Conservation (phyloP, 768 basidiomycete genomes). For the Boletales sp. region DNA sequence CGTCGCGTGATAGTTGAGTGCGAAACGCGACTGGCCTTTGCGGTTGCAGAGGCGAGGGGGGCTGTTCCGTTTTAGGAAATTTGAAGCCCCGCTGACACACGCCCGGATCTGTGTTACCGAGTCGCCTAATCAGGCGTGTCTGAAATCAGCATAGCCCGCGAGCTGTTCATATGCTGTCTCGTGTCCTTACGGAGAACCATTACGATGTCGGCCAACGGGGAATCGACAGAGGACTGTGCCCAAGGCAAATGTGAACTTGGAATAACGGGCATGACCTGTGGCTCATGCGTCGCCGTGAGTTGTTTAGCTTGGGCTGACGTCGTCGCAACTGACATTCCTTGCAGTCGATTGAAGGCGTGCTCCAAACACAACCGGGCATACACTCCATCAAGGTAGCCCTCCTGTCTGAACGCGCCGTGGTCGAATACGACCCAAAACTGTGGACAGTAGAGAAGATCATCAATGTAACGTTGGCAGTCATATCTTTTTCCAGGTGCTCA, state of each 20-base stretch:
- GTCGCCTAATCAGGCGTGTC: not conserved
- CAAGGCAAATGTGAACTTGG: conserved; percentile 69
- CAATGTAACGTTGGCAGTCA: conserved; percentile 38
- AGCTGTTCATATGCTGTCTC: too few relatives aligned
- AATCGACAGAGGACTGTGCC: conserved; percentile 15
- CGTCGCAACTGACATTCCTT: not conserved
- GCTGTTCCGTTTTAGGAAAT: too few relatives aligned
- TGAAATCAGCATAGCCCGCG: not conserved
- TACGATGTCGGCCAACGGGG: not conserved
- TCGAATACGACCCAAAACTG: conserved; percentile 81
- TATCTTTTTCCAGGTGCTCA: conserved; percentile 3
- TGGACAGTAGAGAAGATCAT: conserved; percentile 84
- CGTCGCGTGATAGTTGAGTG: too few relatives aligned
- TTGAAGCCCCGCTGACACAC: too few relatives aligned
- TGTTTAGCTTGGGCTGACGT: not conserved
- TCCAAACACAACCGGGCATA: conserved; percentile 85
- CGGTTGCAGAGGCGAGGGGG: too few relatives aligned
- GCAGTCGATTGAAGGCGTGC: conserved; percentile 82
- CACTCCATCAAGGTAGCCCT: conserved; percentile 89
- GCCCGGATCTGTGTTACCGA: not conserved
- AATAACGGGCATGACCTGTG: conserved; percentile 90
- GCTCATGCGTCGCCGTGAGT: conserved; percentile 81
- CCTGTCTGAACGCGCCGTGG: conserved; percentile 88
- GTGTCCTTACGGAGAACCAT: conserved; percentile 6
- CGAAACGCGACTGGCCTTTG: too few relatives aligned